Conservation (phyloP, 768 basidiomycete genomes). For the Boletus sensibilis region DNA sequence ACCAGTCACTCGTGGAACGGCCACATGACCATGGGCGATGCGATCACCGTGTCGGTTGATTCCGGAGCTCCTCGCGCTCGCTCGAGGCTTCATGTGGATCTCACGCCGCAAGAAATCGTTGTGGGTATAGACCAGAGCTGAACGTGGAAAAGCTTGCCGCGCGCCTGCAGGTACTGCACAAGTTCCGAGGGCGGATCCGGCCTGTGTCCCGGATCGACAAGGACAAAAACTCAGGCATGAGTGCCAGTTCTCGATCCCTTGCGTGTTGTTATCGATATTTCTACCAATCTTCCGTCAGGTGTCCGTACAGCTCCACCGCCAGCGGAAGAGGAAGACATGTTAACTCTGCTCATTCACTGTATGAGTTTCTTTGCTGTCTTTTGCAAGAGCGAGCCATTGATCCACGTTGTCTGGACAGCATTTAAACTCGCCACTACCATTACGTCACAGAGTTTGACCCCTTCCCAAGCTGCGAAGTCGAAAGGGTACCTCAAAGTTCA, state of each 20-base stretch:
- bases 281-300: too few relatives aligned
- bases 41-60: slow-evolving; percentile 84
- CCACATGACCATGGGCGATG: slow-evolving; percentile 75
- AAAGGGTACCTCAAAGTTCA: slow-evolving; percentile 6
- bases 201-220: slow-evolving; percentile 84
- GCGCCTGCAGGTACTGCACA: slow-evolving; percentile 32
- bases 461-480: too few relatives aligned
- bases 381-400: too few relatives aligned
- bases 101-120: slow-evolving; percentile 60
- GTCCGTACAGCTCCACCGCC: too few relatives aligned
- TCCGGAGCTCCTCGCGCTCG: slow-evolving; percentile 79
- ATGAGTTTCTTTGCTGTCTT: too few relatives aligned
- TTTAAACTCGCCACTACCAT: too few relatives aligned
- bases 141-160: slow-evolving; percentile 47
- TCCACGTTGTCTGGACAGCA: too few relatives aligned
- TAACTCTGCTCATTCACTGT: too few relatives aligned
- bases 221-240: slow-evolving; percentile 90
- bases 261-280: too few relatives aligned
- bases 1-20: slow-evolving; percentile 62
- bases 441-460: too few relatives aligned
- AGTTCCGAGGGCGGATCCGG: slow-evolving; percentile 7
- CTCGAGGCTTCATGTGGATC: slow-evolving; percentile 80
- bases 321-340: too few relatives aligned
- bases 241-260: too few relatives aligned
- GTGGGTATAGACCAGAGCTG: slow-evolving; percentile 86